phyloP scores from a whole-genome alignment of 2,329 filamentous ascomycete genomes.

The Nakataea oryzae region DNA sequence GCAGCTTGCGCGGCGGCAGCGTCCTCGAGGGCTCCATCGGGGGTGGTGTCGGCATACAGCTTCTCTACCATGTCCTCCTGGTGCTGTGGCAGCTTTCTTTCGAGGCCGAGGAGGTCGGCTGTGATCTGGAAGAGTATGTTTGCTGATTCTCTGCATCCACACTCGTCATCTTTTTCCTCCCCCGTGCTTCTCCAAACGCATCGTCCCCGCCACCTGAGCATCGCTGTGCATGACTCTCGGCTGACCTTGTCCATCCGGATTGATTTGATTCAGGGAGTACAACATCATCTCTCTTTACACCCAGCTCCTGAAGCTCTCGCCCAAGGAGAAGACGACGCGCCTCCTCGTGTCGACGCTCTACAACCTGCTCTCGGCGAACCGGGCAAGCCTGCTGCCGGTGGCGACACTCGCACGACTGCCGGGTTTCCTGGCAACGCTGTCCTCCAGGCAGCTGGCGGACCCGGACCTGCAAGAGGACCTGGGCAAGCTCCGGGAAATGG shows the following conservation, averaged over 20 bases:
- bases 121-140: constrained; percentile 74
- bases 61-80: constrained; percentile 80
- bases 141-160: not conserved
- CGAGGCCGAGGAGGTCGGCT: constrained; percentile 62
- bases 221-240: not conserved
- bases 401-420: constrained; percentile 80
- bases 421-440: constrained; percentile 51
- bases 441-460: constrained; percentile 52
- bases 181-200: not conserved
- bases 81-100: constrained; percentile 97
- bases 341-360: constrained; percentile 80
- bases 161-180: not conserved
- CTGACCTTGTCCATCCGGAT: not conserved
- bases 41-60: constrained; percentile 80
- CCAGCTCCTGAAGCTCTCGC: constrained; percentile 82
- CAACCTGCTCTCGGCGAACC: constrained; percentile 67
- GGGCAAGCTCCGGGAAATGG: constrained; percentile 47
- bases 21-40: constrained; percentile 55
- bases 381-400: constrained; percentile 66
- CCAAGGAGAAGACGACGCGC: constrained; percentile 95
- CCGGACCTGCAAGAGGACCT: constrained; percentile 55
- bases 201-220: too few species aligned
- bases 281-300: constrained; percentile 87
- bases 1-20: constrained; percentile 29
- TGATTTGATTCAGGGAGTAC: constrained; percentile 55